Conservation (phyloP, 1,139 yeast genomes). For the Debaryomyces fabryi region DNA sequence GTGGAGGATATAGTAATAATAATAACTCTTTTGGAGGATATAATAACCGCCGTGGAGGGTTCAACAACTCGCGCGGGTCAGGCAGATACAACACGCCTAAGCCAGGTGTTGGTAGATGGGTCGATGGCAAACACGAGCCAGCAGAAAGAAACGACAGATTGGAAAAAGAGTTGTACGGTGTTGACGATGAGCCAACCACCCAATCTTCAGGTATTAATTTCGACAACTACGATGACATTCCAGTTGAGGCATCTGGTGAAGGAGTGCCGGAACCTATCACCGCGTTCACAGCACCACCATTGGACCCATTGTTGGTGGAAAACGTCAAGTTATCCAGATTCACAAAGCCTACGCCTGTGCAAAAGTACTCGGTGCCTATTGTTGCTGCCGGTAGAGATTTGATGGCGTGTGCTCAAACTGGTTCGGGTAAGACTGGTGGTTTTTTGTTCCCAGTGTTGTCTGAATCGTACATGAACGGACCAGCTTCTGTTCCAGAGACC, state of each 20-base stretch:
- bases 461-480: slow-evolving; percentile 88
- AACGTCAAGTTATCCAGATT: slow-evolving; percentile 88
- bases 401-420: slow-evolving; percentile 95
- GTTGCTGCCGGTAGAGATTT: slow-evolving; percentile 95
- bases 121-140: slow-evolving; percentile 87
- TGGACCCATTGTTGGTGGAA: slow-evolving; percentile 83
- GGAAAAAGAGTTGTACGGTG: slow-evolving; percentile 86
- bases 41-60: slow-evolving; percentile 31
- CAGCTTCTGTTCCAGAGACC: slow-evolving; percentile 63
- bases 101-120: slow-evolving; percentile 72
- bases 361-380: slow-evolving; percentile 96
- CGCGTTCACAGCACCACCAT: slow-evolving; percentile 88
- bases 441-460: slow-evolving; percentile 97
- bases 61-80: slow-evolving; percentile 29
- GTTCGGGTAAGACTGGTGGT: slow-evolving; percentile 99
- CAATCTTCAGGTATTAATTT: slow-evolving; percentile 98
- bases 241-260: slow-evolving; percentile 96
- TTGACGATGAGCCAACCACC: slow-evolving; percentile 75
- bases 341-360: slow-evolving; percentile 97
- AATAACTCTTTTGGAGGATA: slow-evolving; percentile 21
- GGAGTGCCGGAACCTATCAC: slow-evolving; percentile 93
- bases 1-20: slow-evolving; percentile 17
- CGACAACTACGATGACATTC: slow-evolving; percentile 97
- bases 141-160: slow-evolving; percentile 70
- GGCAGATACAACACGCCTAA: slow-evolving; percentile 26